A percentile compares a stretch with the other conserved stretches of the same genome.
These are phyloP conservation scores for Amoeboaphelidium protococcarum DNA, from an alignment of 371 early-diverging fungal species.

Conservation along the genomic window DNA sequence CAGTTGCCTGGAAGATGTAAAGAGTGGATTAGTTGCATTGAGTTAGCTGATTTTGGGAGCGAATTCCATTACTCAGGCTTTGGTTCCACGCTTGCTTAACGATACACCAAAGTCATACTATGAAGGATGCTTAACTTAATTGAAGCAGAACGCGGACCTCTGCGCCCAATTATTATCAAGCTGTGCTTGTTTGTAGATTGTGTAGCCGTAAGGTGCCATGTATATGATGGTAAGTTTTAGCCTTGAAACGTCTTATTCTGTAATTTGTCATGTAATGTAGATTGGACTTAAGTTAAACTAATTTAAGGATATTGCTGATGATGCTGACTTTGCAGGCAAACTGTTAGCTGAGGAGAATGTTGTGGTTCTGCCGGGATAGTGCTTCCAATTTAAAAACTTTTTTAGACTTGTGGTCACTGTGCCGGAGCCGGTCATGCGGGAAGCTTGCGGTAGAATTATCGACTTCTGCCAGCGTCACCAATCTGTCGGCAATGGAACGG, in stretches of 20 bases:
- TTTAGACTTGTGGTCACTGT: slow-evolving; percentile 57
- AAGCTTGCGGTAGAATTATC: slow-evolving; percentile 44
- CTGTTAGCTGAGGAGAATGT: slow-evolving; percentile 60
- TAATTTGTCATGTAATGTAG: no score
- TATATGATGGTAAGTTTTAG: slow-evolving; percentile 87
- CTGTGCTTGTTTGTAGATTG: slow-evolving; percentile 42
- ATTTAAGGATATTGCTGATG: slow-evolving; percentile 41
- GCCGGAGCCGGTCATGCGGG: slow-evolving; percentile 32
- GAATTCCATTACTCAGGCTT: slow-evolving; percentile 44
- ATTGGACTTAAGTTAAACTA: slow-evolving; percentile 24
- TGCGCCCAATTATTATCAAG: slow-evolving; percentile 25
- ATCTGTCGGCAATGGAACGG: background rate
- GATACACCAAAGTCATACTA: slow-evolving; percentile 37
- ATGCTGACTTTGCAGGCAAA: slow-evolving; percentile 51
- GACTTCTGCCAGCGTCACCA: slow-evolving; percentile 47
- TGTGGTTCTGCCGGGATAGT: slow-evolving; percentile 56
- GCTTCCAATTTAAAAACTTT: slow-evolving; percentile 51
- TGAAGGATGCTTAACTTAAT: slow-evolving; percentile 30
- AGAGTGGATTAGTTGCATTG: slow-evolving; percentile 34
- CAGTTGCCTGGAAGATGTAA: slow-evolving; percentile 23
- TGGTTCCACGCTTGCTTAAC: slow-evolving; percentile 46
- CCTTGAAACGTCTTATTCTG: no score
- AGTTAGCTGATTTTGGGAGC: slow-evolving; percentile 53
- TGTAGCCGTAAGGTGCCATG: slow-evolving; percentile 76
- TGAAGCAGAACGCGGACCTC: slow-evolving; percentile 35